Base-by-base conservation (phyloP, 306 rosid species). In the Castanea mollissima region DNA sequence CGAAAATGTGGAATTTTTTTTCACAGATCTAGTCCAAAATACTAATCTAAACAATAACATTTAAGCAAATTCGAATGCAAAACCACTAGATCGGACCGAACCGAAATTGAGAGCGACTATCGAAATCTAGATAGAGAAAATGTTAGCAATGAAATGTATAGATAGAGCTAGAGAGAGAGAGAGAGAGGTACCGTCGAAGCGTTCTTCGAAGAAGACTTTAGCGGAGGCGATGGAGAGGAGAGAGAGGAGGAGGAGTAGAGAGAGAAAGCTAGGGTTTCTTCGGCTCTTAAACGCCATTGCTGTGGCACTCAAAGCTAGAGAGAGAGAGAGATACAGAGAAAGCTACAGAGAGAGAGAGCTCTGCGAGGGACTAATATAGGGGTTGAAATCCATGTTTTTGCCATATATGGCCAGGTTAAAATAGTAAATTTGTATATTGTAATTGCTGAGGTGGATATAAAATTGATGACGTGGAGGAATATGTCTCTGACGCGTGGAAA, bases 151-250 rank as follows among this genome's bases (percentile, higher is more conserved):
- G 25, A 14, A 13, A 8, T 41, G 12, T 41, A 41, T 8, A 41
- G 46, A 7, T 7, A 38, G 46, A 38, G 46, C 11, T 38, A 41
- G 46, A 25, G 31, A 73, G 55, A 29, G 73, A 11, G 71, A 74
- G 44, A 32, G 23, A 79, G 57, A 44, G 23, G 80, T 89, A 95
- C 99, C 99, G 1, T 93, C 89, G 71, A 96, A 96, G 58, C 97
- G 97, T 35, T 96, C 99, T 80, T 96, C 99, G 83, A 96, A 93
- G 91, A 88, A 89, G 23, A 93, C 94, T 78, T 88, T 96, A 16
- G 99, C 98, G 4, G 96, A 91, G 62, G 91, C 89, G 83, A 88
- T 18, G 2, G 92, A 84, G 41, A 93, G 63, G 13, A 93, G 84
- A 9, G 93, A 90, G 55, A 93, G 77, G 14, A 91, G n/a, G 84